Evolutionary conservation across 2,329 filamentous ascomycete species (phyloP), one percentile per base, ranked within the genome.

Genomic region (Leptographium radiaticola): DNA sequence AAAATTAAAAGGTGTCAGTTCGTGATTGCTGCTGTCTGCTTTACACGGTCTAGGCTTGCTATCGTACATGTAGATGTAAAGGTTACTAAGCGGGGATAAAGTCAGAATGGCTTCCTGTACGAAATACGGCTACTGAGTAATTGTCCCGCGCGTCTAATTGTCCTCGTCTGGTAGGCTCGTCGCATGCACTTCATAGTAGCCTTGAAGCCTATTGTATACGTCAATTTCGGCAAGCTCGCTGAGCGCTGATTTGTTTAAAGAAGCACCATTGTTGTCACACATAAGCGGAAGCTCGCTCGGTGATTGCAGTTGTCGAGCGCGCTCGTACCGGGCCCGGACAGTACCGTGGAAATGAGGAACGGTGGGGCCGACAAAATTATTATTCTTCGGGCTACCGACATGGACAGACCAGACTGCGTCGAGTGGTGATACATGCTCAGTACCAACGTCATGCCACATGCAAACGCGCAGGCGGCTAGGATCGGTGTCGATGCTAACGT

Each of bases 361-460:
- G n/a, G 25, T 33, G 4, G 53, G 53, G 6, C 53, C 53, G 6
- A 33, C 10, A 39, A 44, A 55, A 30, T 49, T 18, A 25, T 52
- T 55, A 49, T 55, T 55, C 4, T n/a, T 31, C 1, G 49, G 34
- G 2, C 49, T 45, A 38, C n/a, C 36, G 16, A 52, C 18, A 40
- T 52, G 34, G 2, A 20, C 42, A 11, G 16, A 11, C 53, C 53
- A 54, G 16, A 6, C 11, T 6, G n/a, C 30, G 30, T 51, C 53
- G 1, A 25, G n/a, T 15, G 53, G 48, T n/a, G 43, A 16, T 1
- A 25, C 13, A 8, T 31, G n/a, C 15, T 55, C 53, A 6, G 1
- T 20, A 15, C 53, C 53, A 20, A 55, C 13, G 13, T 55, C 53
- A 11, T 55, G 49, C 49, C 49, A 55, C 3, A 47, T 9, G 6